Base-by-base conservation (phyloP, 176 grass and related monocot genomes). In the Elymus sibiricus region DNA sequence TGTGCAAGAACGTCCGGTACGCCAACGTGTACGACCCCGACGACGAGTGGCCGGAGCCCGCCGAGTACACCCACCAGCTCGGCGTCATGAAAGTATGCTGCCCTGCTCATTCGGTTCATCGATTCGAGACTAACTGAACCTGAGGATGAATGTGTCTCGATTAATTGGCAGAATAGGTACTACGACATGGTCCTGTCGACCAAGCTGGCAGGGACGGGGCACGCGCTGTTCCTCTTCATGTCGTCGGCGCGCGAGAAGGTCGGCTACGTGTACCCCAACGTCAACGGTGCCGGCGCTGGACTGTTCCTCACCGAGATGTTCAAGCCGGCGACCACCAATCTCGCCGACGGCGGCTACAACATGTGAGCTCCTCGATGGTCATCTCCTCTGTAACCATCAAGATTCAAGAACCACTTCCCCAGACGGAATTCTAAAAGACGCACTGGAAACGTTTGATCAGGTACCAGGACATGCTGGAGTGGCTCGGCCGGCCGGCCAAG, bases 161-260 rank as follows among this genome's bases (percentile, higher is more conserved):
- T 53, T 19, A 21, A 78, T 81, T 66, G 63, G 46, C 90, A 95
- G 95, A 94, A 94, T 76, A 82, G 93, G 63, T 98, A 95, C 78
- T 98, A 98, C 11, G 95, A 98, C 32, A 34, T 98, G 78, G 40
- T 98, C 17, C 21, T 98, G 73, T 98, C 95, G 16, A 98, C 95
- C 3, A 90, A 88, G 77, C 37, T 98, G 13, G 93, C 90, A 2
- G 95, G 95, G 29, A 49, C 91, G 6, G 95, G 90, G 47, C 95
- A 98, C 85, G 91, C 89, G 22, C 88, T 94, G n/a, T 98, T 98
- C 85, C 86, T 98, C 78, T 91, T 98, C 87, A 90, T 95, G 95
- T 85, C 91, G 16, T 98, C 95, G 16, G 80, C 95, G 4, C 88
- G 93, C 7, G 93, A 98, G 83, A 95, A 94, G 86, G 82, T 91